Percentiles rank a stretch among this genome's conserved stretches.
Evolutionary conservation across 306 rosid species (phyloP).

Genomic region (Vigna unguiculata): DNA sequence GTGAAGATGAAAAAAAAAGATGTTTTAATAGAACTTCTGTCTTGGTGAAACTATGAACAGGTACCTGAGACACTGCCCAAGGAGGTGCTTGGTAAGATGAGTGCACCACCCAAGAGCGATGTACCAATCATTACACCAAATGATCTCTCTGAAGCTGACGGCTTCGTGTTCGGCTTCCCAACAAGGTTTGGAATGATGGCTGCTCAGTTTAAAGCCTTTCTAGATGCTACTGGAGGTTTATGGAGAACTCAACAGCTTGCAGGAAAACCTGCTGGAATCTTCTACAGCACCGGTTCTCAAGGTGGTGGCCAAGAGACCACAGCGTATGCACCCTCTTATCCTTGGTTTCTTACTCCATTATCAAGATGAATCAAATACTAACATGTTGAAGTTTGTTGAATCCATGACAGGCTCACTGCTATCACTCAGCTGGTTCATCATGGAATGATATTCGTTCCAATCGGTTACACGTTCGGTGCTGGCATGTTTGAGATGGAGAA

Average conservation of each 20-base stretch:
- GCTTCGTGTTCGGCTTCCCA: slow-evolving; percentile 89
- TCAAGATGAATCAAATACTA: background rate
- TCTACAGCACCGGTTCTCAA: slow-evolving; percentile 95
- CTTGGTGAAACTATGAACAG: slow-evolving; percentile 53
- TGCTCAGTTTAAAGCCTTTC: slow-evolving; percentile 92
- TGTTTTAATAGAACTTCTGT: slow-evolving; percentile 14
- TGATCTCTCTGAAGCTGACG: slow-evolving; percentile 89
- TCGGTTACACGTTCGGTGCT: slow-evolving; percentile 89
- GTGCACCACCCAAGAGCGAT: slow-evolving; percentile 96
- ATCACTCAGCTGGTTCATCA: slow-evolving; percentile 96
- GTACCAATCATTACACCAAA: slow-evolving; percentile 69
- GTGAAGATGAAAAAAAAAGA: background rate
- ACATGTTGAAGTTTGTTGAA: slow-evolving; percentile 22
- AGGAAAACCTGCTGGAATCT: slow-evolving; percentile 94
- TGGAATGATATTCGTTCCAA: slow-evolving; percentile 91
- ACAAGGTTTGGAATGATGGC: slow-evolving; percentile 99
- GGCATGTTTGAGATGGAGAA: slow-evolving; percentile 97
- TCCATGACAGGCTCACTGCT: slow-evolving; percentile 79
- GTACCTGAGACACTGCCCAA: slow-evolving; percentile 84
- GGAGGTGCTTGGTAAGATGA: slow-evolving; percentile 88
- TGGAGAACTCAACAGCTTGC: slow-evolving; percentile 95
- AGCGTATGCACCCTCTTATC: slow-evolving; percentile 65
- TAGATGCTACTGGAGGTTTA: slow-evolving; percentile 88
- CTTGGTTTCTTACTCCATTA: slow-evolving; percentile 10
- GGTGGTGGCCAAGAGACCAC: slow-evolving; percentile 99